Evolutionary conservation across 2,329 filamentous ascomycete genomes (phyloP).

Genomic region (Claviceps quebecensis): DNA sequence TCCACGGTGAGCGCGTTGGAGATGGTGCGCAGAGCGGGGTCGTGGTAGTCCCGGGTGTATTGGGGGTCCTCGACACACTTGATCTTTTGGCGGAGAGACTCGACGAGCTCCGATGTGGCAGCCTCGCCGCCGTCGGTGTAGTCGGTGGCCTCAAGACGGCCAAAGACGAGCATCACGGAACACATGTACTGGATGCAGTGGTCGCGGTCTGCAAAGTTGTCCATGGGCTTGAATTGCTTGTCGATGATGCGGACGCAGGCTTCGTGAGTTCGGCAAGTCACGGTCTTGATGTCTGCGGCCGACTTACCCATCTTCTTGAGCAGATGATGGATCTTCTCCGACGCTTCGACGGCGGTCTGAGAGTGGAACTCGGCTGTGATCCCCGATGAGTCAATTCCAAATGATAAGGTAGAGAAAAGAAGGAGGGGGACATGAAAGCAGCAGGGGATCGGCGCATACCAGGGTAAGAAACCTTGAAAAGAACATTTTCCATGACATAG

Average conservation of each 20-base stretch:
- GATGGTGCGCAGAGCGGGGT: slow-evolving; percentile 86
- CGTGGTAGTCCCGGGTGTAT: slow-evolving; percentile 91
- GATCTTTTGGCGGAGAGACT: slow-evolving; percentile 86
- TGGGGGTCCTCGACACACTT: slow-evolving; percentile 90
- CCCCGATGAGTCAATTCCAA: not conserved
- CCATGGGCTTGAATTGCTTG: slow-evolving; percentile 99
- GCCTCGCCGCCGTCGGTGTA: slow-evolving; percentile 90
- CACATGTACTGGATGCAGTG: slow-evolving; percentile 99
- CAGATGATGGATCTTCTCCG: slow-evolving; percentile 73
- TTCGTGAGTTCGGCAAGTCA: slow-evolving; percentile 94
- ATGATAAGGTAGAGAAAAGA: not conserved
- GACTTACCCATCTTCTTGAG: slow-evolving; percentile 78
- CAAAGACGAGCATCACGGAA: slow-evolving; percentile 87
- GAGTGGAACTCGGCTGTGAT: slow-evolving; percentile 80
- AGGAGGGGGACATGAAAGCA: not conserved
- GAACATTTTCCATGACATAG: slow-evolving; percentile 99
- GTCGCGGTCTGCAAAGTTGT: slow-evolving; percentile 98
- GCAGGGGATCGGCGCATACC: slow-evolving; percentile 39
- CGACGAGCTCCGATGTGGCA: slow-evolving; percentile 76
- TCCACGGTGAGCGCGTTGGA: slow-evolving; percentile 92
- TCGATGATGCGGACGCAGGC: slow-evolving; percentile 98
- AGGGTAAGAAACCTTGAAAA: slow-evolving; percentile 99
- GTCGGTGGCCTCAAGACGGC: slow-evolving; percentile 83
- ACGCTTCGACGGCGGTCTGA: slow-evolving; percentile 92
- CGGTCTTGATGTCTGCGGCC: slow-evolving; percentile 80